phyloP scores from a whole-genome alignment of 2,329 filamentous ascomycete species.

The Amauroascus niger region DNA sequence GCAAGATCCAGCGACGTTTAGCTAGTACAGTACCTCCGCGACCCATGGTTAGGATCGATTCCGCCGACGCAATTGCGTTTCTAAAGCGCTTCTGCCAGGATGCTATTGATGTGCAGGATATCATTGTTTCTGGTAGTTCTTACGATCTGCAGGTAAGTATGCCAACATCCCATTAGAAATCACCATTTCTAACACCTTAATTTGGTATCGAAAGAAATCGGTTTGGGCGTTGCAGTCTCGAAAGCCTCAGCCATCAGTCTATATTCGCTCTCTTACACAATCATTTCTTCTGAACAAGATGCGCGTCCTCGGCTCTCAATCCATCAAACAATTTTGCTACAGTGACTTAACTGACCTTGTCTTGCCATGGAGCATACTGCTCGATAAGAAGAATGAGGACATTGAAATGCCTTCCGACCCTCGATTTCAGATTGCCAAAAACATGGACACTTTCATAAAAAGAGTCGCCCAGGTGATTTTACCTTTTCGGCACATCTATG shows the following conservation, averaged over 20 bases:
- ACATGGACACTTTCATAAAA: slow-evolving; percentile 60
- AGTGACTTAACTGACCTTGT: slow-evolving; percentile 71
- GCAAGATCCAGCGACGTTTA: slow-evolving; percentile 79
- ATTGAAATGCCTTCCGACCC: slow-evolving; percentile 65
- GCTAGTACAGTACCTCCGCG: slow-evolving; percentile 90
- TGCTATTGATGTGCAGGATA: slow-evolving; percentile 56
- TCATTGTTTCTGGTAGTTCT: slow-evolving; percentile 58
- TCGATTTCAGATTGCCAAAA: slow-evolving; percentile 59
- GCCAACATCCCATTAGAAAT: slow-evolving; percentile 7
- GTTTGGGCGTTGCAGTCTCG: slow-evolving; percentile 40
- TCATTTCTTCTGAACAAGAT: slow-evolving; percentile 64
- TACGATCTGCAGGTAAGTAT: slow-evolving; percentile 57
- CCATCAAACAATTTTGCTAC: slow-evolving; percentile 65
- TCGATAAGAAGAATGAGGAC: slow-evolving; percentile 65
- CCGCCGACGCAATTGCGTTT: slow-evolving; percentile 60
- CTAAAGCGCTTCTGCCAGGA: slow-evolving; percentile 64
- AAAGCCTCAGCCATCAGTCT: slow-evolving; percentile 73
- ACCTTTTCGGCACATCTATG: background rate
- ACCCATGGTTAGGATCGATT: slow-evolving; percentile 69
- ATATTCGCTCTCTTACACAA: slow-evolving; percentile 70
- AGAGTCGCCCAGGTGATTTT: slow-evolving; percentile 40
- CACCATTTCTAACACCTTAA: slow-evolving; percentile 9
- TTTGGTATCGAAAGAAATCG: slow-evolving; percentile 3
- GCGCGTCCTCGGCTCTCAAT: slow-evolving; percentile 56
- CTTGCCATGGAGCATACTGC: slow-evolving; percentile 59